A percentile compares a stretch with the other conserved stretches of the same genome.
phyloP scores from a whole-genome alignment of 371 early-diverging fungal species.

The Chytridium lagenaria region DNA sequence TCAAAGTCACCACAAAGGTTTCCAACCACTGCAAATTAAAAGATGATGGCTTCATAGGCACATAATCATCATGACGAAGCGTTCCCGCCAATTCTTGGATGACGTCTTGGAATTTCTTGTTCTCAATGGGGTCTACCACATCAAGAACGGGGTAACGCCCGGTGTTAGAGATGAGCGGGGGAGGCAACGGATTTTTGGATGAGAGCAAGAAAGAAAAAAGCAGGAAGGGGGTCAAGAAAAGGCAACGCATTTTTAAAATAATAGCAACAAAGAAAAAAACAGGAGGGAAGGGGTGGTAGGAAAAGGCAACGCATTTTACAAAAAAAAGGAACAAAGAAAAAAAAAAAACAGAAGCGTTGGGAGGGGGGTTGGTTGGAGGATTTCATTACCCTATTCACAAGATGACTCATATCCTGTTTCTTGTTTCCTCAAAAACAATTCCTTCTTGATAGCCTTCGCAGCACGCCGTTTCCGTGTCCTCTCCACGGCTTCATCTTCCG shows the following conservation, averaged over 20 bases:
- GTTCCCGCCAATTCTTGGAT: conserved; percentile 45
- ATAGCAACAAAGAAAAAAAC: too few species aligned
- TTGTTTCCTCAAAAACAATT: conserved; percentile 48
- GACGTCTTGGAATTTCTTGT: conserved; percentile 46
- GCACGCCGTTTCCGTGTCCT: conserved; percentile 26
- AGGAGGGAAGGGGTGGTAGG: too few species aligned
- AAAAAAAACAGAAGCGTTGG: too few species aligned
- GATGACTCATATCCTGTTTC: conserved; percentile 42
- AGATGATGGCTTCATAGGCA: conserved; percentile 39
- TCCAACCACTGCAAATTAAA: conserved; percentile 52
- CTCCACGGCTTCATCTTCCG: conserved; percentile 36
- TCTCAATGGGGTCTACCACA: not conserved
- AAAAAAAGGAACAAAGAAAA: too few species aligned
- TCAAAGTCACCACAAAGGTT: conserved; percentile 49
- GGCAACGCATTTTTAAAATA: too few species aligned
- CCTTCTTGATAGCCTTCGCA: conserved; percentile 44
- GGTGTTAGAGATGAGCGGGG: too few species aligned
- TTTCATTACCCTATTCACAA: conserved; percentile 39
- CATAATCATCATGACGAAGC: conserved; percentile 50
- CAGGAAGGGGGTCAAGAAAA: too few species aligned
- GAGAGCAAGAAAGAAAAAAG: too few species aligned
- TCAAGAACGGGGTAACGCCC: not conserved
- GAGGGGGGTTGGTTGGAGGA: too few species aligned
- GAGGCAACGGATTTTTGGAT: too few species aligned
- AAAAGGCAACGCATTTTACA: too few species aligned